A percentile compares a stretch with the other conserved stretches of the same genome.
Conservation (phyloP, 371 early-diverging fungal species). For the Apophysomyces ossiformis region DNA sequence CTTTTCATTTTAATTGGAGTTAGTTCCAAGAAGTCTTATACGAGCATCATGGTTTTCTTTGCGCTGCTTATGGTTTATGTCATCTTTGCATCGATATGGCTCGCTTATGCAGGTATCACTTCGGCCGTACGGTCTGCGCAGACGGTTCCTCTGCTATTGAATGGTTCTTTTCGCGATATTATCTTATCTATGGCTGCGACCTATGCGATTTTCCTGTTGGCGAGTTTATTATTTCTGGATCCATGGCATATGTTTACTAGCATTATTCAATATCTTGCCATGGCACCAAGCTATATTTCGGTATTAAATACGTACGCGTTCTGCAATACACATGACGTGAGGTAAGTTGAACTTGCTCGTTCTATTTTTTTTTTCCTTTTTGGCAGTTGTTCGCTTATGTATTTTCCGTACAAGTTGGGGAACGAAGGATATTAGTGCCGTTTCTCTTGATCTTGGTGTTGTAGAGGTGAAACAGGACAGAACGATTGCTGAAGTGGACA, state of each 20-base stretch:
- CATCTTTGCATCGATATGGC: conserved; percentile 56
- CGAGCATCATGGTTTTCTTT: conserved; percentile 58
- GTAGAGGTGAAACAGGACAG: conserved; percentile 45
- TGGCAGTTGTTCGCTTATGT: conserved; percentile 8
- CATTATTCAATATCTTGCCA: conserved; percentile 83
- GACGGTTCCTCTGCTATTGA: conserved; percentile 25
- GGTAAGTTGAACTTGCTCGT: conserved; percentile 19
- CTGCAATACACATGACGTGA: conserved; percentile 92
- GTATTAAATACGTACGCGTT: conserved; percentile 93
- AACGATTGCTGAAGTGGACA: conserved; percentile 54
- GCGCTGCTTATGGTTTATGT: conserved; percentile 59
- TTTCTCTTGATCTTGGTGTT: conserved; percentile 52
- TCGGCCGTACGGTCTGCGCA: conserved; percentile 18
- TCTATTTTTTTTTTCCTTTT: too few relatives aligned
- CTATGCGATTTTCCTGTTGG: conserved; percentile 81
- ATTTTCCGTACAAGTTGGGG: conserved; percentile 70
- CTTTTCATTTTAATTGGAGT: background rate
- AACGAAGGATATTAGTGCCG: conserved; percentile 82
- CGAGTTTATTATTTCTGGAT: conserved; percentile 80
- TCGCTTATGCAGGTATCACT: conserved; percentile 34
- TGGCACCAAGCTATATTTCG: conserved; percentile 85
- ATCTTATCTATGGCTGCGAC: conserved; percentile 83
- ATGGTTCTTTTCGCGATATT: conserved; percentile 81
- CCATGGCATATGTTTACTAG: conserved; percentile 96
- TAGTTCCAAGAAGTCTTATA: conserved; percentile 44